A percentile compares a stretch with the other conserved stretches of the same genome.
Conservation (phyloP, 1,284 basidiomycete species). For the Uromyces viciae-fabae region DNA sequence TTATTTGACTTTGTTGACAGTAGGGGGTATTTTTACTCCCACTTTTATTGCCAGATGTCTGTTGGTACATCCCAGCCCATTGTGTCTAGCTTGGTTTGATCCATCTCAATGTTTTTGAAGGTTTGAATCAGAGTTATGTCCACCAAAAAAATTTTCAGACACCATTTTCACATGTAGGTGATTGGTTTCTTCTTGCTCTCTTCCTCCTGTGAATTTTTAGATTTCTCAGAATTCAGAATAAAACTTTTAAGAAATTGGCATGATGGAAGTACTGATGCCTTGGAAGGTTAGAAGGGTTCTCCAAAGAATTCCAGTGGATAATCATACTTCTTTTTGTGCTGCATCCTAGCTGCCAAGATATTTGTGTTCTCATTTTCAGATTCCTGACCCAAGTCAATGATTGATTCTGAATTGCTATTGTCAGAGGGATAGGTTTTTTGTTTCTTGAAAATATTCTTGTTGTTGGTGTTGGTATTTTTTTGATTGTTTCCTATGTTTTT, state of each 20-base stretch:
- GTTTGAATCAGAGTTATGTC: slow-evolving; percentile 11
- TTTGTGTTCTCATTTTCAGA: not conserved
- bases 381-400: not conserved
- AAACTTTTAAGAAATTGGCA: not conserved
- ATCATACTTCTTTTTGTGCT: not conserved
- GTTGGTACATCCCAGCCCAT: slow-evolving; percentile 14
- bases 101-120: slow-evolving; percentile 14
- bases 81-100: slow-evolving; percentile 19
- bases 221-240: too few relatives aligned
- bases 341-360: not conserved
- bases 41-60: slow-evolving; percentile 8
- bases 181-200: slow-evolving; percentile 6
- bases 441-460: not conserved
- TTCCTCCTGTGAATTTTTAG: not conserved
- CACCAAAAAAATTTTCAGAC: slow-evolving; percentile 10
- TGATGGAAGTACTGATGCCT: not conserved
- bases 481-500: not conserved
- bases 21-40: not conserved
- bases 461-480: not conserved
- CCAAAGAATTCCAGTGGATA: slow-evolving; percentile 22
- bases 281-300: not conserved
- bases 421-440: not conserved
- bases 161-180: slow-evolving; percentile 19
- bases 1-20: slow-evolving; percentile 2
- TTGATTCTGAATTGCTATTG: slow-evolving; percentile 2